Percentiles rank a stretch among this genome's conserved stretches.
Conservation (phyloP, 345 rosid species). For the Iberis pinnata region DNA sequence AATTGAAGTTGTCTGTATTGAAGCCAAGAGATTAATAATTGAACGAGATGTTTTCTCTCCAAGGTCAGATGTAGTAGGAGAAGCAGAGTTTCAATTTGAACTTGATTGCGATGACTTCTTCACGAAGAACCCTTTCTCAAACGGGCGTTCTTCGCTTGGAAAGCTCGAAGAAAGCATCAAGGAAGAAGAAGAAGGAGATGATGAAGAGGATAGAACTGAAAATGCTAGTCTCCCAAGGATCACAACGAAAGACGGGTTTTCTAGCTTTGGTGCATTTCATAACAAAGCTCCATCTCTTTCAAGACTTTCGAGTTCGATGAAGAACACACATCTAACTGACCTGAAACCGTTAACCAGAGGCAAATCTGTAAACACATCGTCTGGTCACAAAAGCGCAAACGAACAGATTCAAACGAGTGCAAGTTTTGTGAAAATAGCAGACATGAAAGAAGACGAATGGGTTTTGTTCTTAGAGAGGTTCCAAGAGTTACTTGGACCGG, state of each 20-base stretch:
- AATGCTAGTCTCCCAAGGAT: conserved; percentile 22
- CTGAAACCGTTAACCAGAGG: conserved; percentile 38
- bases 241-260: conserved; percentile 21
- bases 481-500: conserved; percentile 60
- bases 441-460: conserved; percentile 89
- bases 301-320: conserved; percentile 70
- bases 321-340: conserved; percentile 51
- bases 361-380: conserved; percentile 55
- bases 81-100: conserved; percentile 67
- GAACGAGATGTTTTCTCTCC: conserved; percentile 61
- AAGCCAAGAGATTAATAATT: conserved; percentile 63
- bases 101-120: conserved; percentile 58
- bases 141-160: conserved; percentile 49
- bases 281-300: conserved; percentile 44
- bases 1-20: conserved; percentile 78
- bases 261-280: conserved; percentile 21
- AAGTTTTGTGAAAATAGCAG: conserved; percentile 80
- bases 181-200: conserved; percentile 62
- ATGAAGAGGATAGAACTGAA: conserved; percentile 41
- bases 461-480: conserved; percentile 62
- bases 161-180: conserved; percentile 75
- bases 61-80: conserved; percentile 42
- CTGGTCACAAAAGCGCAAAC: conserved; percentile 83
- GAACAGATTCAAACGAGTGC: conserved; percentile 72
- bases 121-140: conserved; percentile 38